A percentile compares a stretch with the other conserved stretches of the same genome.
phyloP scores from a whole-genome alignment of 805 yeast species.

The Yamadazyma laniorum region DNA sequence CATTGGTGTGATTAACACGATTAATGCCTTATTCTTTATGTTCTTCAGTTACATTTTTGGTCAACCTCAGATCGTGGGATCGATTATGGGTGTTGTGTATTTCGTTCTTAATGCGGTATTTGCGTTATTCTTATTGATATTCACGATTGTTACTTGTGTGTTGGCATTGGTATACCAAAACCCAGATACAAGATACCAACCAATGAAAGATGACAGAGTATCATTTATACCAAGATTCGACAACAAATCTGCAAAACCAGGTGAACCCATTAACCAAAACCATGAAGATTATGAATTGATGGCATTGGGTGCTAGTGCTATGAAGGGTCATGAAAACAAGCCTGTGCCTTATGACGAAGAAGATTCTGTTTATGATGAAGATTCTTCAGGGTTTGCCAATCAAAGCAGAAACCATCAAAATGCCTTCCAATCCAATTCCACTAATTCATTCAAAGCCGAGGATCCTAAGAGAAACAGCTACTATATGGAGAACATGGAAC shows the following conservation, averaged over 20 bases:
- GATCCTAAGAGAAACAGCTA: slow-evolving; percentile 28
- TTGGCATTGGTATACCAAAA: slow-evolving; percentile 83
- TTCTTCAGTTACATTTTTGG: slow-evolving; percentile 83
- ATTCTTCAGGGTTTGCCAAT: slow-evolving; percentile 15
- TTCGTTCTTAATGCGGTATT: slow-evolving; percentile 87
- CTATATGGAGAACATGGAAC: slow-evolving; percentile 27
- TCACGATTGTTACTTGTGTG: slow-evolving; percentile 84
- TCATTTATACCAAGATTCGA: slow-evolving; percentile 81
- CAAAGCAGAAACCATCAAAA: slow-evolving; percentile 12
- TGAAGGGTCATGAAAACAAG: slow-evolving; percentile 56
- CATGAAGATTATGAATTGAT: slow-evolving; percentile 59
- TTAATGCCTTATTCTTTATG: slow-evolving; percentile 83
- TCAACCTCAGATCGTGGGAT: slow-evolving; percentile 84
- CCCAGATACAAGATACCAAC: slow-evolving; percentile 94
- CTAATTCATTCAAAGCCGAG: slow-evolving; percentile 11
- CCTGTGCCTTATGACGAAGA: slow-evolving; percentile 25
- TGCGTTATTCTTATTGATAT: slow-evolving; percentile 75
- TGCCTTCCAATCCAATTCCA: slow-evolving; percentile 11
- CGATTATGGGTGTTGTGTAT: slow-evolving; percentile 87
- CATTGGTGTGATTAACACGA: slow-evolving; percentile 72
- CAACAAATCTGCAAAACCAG: slow-evolving; percentile 21
- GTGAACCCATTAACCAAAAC: slow-evolving; percentile 16
- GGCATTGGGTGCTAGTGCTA: slow-evolving; percentile 69
- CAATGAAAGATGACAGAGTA: slow-evolving; percentile 93
- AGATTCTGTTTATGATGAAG: slow-evolving; percentile 34